Evolutionary conservation across 1,139 yeast genomes (phyloP).

Genomic region (Pichia cactophila): DNA sequence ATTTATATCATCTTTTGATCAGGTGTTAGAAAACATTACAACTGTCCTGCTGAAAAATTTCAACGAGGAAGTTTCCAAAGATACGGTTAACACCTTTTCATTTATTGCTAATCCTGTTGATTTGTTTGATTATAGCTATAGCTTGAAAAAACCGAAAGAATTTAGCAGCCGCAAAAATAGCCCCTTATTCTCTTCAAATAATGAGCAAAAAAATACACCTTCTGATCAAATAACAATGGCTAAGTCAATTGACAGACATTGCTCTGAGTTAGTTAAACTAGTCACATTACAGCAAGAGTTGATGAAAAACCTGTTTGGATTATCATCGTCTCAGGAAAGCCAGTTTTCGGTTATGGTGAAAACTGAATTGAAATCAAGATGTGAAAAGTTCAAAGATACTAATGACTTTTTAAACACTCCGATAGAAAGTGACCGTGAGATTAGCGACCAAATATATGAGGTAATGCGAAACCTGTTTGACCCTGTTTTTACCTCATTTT

Average conservation of each 20-base stretch:
- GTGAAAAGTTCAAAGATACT: conserved; percentile 19
- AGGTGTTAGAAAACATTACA: conserved; percentile 27
- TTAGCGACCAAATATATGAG: conserved; percentile 46
- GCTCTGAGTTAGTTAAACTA: conserved; percentile 13
- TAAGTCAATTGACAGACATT: neutral
- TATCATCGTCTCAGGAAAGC: conserved; percentile 40
- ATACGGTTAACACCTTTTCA: conserved; percentile 12
- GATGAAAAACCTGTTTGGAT: conserved; percentile 57
- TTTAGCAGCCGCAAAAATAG: conserved; percentile 5
- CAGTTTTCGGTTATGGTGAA: conserved; percentile 45
- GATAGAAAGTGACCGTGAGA: conserved; percentile 45
- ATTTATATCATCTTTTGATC: conserved; percentile 22
- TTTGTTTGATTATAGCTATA: conserved; percentile 13
- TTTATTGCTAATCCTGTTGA: conserved; percentile 20
- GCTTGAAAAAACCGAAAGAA: conserved; percentile 8
- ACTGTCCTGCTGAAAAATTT: conserved; percentile 28
- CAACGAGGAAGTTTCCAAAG: conserved; percentile 22
- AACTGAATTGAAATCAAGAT: conserved; percentile 34
- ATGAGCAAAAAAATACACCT: neutral
- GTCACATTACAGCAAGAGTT: conserved; percentile 58
- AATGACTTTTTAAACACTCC: conserved; percentile 17
- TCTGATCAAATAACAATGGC: conserved; percentile 8
- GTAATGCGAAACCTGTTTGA: conserved; percentile 53
- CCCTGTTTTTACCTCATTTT: conserved; percentile 38
- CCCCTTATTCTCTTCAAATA: conserved; percentile 11